Percentiles rank a stretch among this genome's conserved stretches.
Conservation (phyloP, 257 asterid species). For the Solanum pennellii region DNA sequence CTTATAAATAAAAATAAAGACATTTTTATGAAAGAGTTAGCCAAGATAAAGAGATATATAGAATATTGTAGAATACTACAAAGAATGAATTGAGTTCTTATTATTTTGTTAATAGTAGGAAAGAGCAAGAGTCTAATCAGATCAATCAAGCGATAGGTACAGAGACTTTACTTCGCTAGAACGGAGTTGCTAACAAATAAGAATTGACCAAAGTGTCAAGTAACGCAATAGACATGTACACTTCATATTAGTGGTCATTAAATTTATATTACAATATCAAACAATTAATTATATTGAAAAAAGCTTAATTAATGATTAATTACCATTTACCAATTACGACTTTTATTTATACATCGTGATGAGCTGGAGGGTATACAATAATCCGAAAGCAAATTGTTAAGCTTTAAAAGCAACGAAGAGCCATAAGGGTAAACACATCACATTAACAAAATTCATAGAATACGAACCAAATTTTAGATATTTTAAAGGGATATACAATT, state of each 20-base stretch:
- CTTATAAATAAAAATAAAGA: too few species aligned
- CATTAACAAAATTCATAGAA: neutral
- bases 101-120: too few species aligned
- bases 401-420: neutral
- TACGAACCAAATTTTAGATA: neutral
- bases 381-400: neutral
- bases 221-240: neutral
- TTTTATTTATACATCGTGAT: neutral
- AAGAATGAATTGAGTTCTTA: too few species aligned
- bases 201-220: too few species aligned
- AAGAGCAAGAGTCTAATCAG: too few species aligned
- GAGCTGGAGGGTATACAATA: neutral
- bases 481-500: neutral
- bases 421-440: neutral
- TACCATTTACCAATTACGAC: neutral
- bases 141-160: too few species aligned
- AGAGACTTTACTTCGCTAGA: too few species aligned
- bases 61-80: too few species aligned
- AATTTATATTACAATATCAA: too few species aligned
- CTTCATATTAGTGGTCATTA: neutral
- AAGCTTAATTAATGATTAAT: neutral
- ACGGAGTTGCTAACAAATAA: fast-evolving
- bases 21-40: too few species aligned
- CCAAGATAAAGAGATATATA: too few species aligned
- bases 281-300: too few species aligned